Evolutionary conservation across 139 green algal genomes (phyloP).

Genomic region (Coelastrella sp.): DNA sequence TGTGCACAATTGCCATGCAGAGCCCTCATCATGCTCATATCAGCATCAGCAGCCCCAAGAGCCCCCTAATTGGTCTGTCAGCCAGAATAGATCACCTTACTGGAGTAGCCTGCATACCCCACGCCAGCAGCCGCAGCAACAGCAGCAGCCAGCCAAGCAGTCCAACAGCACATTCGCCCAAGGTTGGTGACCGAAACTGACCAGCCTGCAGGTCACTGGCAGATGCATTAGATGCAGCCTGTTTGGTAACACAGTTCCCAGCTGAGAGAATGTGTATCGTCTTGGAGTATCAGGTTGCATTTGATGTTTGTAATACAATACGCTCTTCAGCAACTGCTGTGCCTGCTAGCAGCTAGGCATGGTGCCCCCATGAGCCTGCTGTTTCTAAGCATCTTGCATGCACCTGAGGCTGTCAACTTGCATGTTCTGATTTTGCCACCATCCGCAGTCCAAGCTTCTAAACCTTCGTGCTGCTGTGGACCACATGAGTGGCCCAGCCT

Average conservation of each 20-base stretch:
- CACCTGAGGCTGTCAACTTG: not conserved
- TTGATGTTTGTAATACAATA: too few relatives aligned
- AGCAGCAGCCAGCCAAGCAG: not conserved
- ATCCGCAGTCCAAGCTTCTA: not conserved
- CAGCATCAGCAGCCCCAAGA: not conserved
- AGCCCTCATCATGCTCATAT: not conserved
- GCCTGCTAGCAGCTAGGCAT: not conserved
- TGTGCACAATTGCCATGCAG: not conserved
- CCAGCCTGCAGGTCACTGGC: not conserved
- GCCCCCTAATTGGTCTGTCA: not conserved
- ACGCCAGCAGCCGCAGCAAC: slow-evolving; percentile 1
- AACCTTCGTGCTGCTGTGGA: slow-evolving; percentile 40
- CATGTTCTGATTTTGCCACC: not conserved
- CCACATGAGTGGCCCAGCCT: slow-evolving; percentile 24
- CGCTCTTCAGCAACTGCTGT: not conserved
- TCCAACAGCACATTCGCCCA: not conserved
- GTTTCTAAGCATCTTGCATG: not conserved
- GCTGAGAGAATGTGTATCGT: too few relatives aligned
- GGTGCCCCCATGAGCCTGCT: not conserved
- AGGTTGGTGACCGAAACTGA: too few relatives aligned
- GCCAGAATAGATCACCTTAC: slow-evolving; percentile 18
- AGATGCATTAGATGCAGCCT: too few relatives aligned
- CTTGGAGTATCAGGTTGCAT: too few relatives aligned
- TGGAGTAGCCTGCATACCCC: not conserved
- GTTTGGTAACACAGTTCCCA: too few relatives aligned